phyloP scores from a whole-genome alignment of 2,329 filamentous ascomycete genomes.

The Leptodontidium sp. region DNA sequence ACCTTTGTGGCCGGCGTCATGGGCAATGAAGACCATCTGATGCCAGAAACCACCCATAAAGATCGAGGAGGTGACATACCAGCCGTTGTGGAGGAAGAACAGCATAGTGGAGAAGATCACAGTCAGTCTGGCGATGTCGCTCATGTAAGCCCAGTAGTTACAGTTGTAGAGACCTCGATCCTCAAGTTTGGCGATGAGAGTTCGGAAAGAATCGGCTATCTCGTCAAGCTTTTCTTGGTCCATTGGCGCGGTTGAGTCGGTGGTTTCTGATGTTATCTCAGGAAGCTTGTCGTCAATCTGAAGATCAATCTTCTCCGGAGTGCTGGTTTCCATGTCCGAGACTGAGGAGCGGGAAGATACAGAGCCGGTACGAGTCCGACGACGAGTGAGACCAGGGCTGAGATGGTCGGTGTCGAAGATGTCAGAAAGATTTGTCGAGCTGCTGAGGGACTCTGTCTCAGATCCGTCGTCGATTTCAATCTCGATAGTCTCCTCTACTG shows the following conservation, averaged over 20 bases:
- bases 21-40: constrained; percentile 73
- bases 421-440: constrained; percentile 36
- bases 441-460: constrained; percentile 40
- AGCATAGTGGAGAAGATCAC: constrained; percentile 59
- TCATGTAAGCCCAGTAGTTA: constrained; percentile 63
- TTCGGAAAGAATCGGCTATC: constrained; percentile 63
- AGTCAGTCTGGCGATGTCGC: constrained; percentile 63
- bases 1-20: constrained; percentile 70
- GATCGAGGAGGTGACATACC: constrained; percentile 65
- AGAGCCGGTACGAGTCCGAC: constrained; percentile 2
- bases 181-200: constrained; percentile 61
- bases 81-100: constrained; percentile 55
- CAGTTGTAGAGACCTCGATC: constrained; percentile 67
- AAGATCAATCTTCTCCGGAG: constrained; percentile 64
- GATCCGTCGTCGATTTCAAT: constrained; percentile 50
- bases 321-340: constrained; percentile 42
- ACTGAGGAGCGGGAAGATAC: constrained; percentile 5
- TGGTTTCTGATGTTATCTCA: neutral
- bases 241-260: constrained; percentile 58
- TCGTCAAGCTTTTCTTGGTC: constrained; percentile 61
- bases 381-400: constrained; percentile 2
- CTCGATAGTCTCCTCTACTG: constrained; percentile 21
- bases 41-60: constrained; percentile 73
- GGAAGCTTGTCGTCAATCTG: constrained; percentile 33
- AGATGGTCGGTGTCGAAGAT: neutral